These are phyloP conservation scores for Coemansia sp. DNA, from an alignment of 192 early-diverging fungal species.

Conservation along the genomic window DNA sequence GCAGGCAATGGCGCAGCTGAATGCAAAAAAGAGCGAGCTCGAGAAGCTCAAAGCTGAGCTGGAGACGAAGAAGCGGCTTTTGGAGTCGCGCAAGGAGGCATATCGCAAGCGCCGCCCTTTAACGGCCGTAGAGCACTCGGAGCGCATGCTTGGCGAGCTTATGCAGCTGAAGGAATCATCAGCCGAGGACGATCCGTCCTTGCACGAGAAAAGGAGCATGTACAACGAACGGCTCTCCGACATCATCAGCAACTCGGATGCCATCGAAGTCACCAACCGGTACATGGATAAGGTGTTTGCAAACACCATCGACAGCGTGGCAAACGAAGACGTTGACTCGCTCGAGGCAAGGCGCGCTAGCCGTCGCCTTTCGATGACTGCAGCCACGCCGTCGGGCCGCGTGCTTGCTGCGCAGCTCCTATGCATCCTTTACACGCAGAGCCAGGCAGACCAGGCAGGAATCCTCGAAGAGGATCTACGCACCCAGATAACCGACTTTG, in stretches of 20 bases:
- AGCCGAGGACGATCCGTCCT: neutral
- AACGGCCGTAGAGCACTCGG: slow-evolving; percentile 46
- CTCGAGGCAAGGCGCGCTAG: slow-evolving; percentile 43
- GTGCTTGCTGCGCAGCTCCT: slow-evolving; percentile 51
- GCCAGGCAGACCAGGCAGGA: slow-evolving; percentile 22
- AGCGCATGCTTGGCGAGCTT: slow-evolving; percentile 33
- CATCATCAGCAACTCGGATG: slow-evolving; percentile 43
- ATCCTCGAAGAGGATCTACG: slow-evolving; percentile 49
- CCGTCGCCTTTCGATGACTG: slow-evolving; percentile 43
- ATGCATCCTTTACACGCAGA: slow-evolving; percentile 42
- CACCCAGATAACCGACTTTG: slow-evolving; percentile 44
- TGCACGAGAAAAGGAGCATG: slow-evolving; percentile 15
- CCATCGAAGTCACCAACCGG: slow-evolving; percentile 38
- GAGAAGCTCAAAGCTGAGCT: slow-evolving; percentile 25
- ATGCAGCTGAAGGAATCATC: neutral
- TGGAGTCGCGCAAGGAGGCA: slow-evolving; percentile 29
- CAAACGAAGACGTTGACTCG: slow-evolving; percentile 48
- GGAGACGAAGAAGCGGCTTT: slow-evolving; percentile 39
- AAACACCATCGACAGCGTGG: slow-evolving; percentile 47
- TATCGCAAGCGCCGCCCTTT: slow-evolving; percentile 39
- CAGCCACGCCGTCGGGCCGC: slow-evolving; percentile 33
- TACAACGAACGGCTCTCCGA: slow-evolving; percentile 28
- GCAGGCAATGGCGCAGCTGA: slow-evolving; percentile 38
- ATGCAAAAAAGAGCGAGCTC: slow-evolving; percentile 26
- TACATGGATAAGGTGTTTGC: slow-evolving; percentile 50